These are phyloP conservation scores for Biscogniauxia marginata DNA, from an alignment of 2,329 filamentous ascomycete genomes.

Conservation along the genomic window DNA sequence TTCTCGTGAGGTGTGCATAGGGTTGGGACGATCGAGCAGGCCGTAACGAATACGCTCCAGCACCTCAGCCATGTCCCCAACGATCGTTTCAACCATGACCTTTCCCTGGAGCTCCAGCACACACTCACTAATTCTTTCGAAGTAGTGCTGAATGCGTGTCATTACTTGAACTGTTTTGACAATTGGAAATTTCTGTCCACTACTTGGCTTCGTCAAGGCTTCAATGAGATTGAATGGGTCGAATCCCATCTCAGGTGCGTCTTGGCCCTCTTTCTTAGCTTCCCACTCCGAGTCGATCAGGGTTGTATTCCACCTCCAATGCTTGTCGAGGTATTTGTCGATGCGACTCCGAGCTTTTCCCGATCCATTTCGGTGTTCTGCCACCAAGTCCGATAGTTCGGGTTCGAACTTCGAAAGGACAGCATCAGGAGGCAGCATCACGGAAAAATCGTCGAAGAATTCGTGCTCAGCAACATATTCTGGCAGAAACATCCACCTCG, in stretches of 20 bases:
- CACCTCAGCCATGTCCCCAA: slow-evolving; percentile 31
- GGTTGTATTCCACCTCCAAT: slow-evolving; percentile 19
- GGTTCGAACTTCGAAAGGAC: slow-evolving; percentile 8
- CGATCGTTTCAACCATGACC: slow-evolving; percentile 26
- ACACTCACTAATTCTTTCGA: neutral
- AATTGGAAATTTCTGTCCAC: neutral
- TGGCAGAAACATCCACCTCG: neutral
- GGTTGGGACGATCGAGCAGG: slow-evolving; percentile 19
- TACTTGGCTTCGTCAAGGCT: neutral
- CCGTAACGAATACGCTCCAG: slow-evolving; percentile 30
- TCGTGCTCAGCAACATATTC: slow-evolving; percentile 5
- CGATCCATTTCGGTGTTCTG: neutral
- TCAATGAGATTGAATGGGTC: slow-evolving; percentile 5
- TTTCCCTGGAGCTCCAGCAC: slow-evolving; percentile 3
- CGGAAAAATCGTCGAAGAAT: slow-evolving; percentile 13
- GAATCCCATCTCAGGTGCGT: neutral
- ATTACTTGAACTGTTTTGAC: neutral
- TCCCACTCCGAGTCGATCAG: slow-evolving; percentile 13
- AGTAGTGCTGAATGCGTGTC: slow-evolving; percentile 6
- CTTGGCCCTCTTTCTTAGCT: neutral
- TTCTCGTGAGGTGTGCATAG: slow-evolving; percentile 8
- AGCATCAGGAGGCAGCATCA: slow-evolving; percentile 11
- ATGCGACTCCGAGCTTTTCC: neutral
- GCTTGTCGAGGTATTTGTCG: slow-evolving; percentile 7
- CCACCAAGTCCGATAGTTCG: slow-evolving; percentile 4